These are phyloP conservation scores for Lycium barbarum DNA, from an alignment of 257 asterid genomes.

Conservation along the genomic window DNA sequence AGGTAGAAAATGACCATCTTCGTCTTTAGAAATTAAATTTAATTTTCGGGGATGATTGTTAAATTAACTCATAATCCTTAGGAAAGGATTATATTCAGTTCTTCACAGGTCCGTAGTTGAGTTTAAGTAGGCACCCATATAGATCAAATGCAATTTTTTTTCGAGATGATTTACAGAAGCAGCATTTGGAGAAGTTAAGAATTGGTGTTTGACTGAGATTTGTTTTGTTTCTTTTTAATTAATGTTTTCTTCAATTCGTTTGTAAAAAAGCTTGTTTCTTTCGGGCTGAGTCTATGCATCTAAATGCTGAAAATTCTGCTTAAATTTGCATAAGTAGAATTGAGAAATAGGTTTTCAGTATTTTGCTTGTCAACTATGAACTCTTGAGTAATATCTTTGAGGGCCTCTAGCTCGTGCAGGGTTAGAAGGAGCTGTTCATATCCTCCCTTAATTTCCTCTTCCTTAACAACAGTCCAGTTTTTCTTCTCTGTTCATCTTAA, in stretches of 20 bases:
- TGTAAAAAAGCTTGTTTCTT: background rate
- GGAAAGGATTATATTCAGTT: background rate
- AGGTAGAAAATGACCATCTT: background rate
- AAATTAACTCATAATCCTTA: background rate
- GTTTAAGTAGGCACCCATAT: conserved; percentile 13
- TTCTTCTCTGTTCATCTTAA: conserved; percentile 13
- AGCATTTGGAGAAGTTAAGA: background rate
- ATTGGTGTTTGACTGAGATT: background rate
- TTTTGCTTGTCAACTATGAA: conserved; percentile 22
- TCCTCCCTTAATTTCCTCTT: conserved; percentile 19
- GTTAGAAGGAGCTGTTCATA: conserved; percentile 1
- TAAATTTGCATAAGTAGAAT: conserved; percentile 4
- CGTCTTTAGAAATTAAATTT: background rate
- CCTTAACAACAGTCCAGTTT: background rate
- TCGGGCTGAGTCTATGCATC: background rate
- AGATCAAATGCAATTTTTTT: background rate
- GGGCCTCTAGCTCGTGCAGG: conserved; percentile 18
- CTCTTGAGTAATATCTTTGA: conserved; percentile 11
- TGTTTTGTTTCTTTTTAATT: conserved; percentile 7
- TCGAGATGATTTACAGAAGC: background rate
- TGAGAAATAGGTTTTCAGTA: background rate
- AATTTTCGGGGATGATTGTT: background rate
- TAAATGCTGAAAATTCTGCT: conserved; percentile 16
- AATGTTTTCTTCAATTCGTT: background rate
- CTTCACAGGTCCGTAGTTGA: background rate